Percentiles rank a stretch among this genome's conserved stretches.
phyloP scores from a whole-genome alignment of 2,329 filamentous ascomycete genomes.

The Cytospora piceae region DNA sequence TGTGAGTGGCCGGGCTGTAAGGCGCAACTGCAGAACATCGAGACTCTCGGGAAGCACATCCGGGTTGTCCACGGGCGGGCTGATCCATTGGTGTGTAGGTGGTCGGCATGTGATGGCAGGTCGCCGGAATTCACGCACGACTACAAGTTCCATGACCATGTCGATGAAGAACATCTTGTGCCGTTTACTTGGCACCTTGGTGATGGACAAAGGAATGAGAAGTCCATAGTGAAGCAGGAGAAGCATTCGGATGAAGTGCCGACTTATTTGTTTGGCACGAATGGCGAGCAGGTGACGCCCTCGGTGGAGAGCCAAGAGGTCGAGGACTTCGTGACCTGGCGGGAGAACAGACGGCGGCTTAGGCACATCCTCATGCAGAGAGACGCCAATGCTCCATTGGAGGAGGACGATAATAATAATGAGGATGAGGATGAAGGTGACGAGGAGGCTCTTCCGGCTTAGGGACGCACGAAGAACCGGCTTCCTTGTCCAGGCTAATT shows the following conservation, averaged over 20 bases:
- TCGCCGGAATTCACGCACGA: slow-evolving; percentile 31
- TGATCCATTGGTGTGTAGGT: slow-evolving; percentile 40
- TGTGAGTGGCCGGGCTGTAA: slow-evolving; percentile 65
- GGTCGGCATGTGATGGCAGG: slow-evolving; percentile 45
- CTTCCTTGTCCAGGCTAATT: not conserved
- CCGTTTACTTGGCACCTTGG: slow-evolving; percentile 62
- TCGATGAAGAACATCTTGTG: slow-evolving; percentile 58
- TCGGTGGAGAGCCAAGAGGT: slow-evolving; percentile 55
- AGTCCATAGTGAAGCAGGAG: slow-evolving; percentile 20
- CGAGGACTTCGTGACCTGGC: slow-evolving; percentile 53
- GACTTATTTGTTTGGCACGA: slow-evolving; percentile 54
- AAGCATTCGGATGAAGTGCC: slow-evolving; percentile 41
- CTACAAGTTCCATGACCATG: slow-evolving; percentile 50
- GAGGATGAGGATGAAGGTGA: slow-evolving; percentile 37
- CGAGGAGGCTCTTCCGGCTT: slow-evolving; percentile 6
- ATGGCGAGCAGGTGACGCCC: slow-evolving; percentile 62
- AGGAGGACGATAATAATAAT: slow-evolving; percentile 41
- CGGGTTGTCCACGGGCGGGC: slow-evolving; percentile 50
- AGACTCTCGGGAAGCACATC: slow-evolving; percentile 60
- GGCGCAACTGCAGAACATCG: slow-evolving; percentile 65
- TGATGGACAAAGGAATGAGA: slow-evolving; percentile 57
- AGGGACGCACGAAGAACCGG: not conserved
- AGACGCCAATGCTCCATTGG: slow-evolving; percentile 50
- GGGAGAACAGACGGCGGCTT: slow-evolving; percentile 49
- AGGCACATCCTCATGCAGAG: slow-evolving; percentile 47